phyloP scores from a whole-genome alignment of 768 basidiomycete species.

The Xerocomellus dryophilus region DNA sequence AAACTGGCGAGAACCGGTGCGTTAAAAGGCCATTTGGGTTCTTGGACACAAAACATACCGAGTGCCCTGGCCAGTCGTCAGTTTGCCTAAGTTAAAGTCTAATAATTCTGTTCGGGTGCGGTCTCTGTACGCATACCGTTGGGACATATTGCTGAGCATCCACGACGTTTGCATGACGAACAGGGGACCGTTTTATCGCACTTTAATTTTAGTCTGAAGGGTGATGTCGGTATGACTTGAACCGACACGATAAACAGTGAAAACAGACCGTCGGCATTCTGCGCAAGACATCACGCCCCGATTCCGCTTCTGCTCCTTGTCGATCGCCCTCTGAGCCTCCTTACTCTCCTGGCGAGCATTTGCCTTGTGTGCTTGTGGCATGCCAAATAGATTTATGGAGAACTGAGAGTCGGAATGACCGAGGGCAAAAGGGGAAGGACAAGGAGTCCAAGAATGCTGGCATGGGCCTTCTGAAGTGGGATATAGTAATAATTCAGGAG shows the following conservation, averaged over 20 bases:
- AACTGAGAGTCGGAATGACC: neutral
- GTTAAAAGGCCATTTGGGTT: neutral
- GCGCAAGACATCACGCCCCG: conserved; percentile 55
- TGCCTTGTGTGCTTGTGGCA: conserved; percentile 52
- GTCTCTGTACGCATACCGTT: conserved; percentile 40
- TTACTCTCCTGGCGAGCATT: conserved; percentile 36
- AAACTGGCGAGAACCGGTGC: conserved; percentile 40
- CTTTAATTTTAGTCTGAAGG: conserved; percentile 58
- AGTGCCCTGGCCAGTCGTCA: conserved; percentile 76
- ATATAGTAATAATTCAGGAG: conserved; percentile 7
- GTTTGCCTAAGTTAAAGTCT: conserved; percentile 40
- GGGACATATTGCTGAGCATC: conserved; percentile 75
- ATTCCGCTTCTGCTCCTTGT: conserved; percentile 65
- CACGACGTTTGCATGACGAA: conserved; percentile 63
- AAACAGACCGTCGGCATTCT: conserved; percentile 56
- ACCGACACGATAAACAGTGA: neutral
- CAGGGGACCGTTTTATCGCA: conserved; percentile 69
- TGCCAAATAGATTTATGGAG: conserved; percentile 16
- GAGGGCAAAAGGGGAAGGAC: neutral
- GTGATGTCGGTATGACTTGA: neutral
- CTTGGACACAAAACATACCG: conserved; percentile 41
- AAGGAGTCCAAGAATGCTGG: conserved; percentile 1
- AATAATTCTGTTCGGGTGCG: neutral
- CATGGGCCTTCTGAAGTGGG: conserved; percentile 2
- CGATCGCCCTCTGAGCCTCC: conserved; percentile 48